Evolutionary conservation across 345 rosid genomes (phyloP), one percentile per base, ranked within the genome.

Genomic region (Kandelia obovata): DNA sequence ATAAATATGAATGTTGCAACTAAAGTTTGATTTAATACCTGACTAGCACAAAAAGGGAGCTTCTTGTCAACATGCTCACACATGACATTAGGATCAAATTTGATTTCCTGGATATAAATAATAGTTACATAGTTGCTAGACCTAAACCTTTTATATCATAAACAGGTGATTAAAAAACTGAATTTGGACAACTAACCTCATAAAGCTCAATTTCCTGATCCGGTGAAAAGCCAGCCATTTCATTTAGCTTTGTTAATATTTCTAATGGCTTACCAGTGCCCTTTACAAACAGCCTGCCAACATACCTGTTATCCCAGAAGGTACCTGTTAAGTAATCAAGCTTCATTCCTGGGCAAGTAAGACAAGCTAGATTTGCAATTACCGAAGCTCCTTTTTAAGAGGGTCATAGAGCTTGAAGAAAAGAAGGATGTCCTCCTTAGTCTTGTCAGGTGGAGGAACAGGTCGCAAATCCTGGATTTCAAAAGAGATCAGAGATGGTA

Each of bases 341-440:
- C 23, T 37, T 37, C 8, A 27, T 21, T 34, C 51, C 11, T 23
- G 20, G 7, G 32, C 28, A 68, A 61, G 53, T n/a, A 61, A 32
- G 32, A 57, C 15, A 53, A 67, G 30, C 16, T 17, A 57, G 8
- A 55, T 23, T 28, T 30, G 27, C 31, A 19, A 68, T 67, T 67
- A 92, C 99, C 99, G 86, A 62, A 96, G 77, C 77, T 89, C 90
- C 66, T 83, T 87, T 68, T 82, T 92, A 73, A 70, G 82, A n/a
- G 97, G 96, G 68, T 90, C 92, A 83, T 90, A 96, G 53, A 90
- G 90, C 84, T 96, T 96, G 70, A 96, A 89, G 81, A 92, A 92
- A 66, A 96, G 89, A 55, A 96, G 78, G 65, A 89, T 90, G 74
- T 96, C 98, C 43, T 85, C 99, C 63, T 81, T 76, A 28, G 91